Evolutionary conservation across 129 eudicot species (phyloP), one percentile per base, ranked within the genome.

Genomic region (Flaveria robusta): DNA sequence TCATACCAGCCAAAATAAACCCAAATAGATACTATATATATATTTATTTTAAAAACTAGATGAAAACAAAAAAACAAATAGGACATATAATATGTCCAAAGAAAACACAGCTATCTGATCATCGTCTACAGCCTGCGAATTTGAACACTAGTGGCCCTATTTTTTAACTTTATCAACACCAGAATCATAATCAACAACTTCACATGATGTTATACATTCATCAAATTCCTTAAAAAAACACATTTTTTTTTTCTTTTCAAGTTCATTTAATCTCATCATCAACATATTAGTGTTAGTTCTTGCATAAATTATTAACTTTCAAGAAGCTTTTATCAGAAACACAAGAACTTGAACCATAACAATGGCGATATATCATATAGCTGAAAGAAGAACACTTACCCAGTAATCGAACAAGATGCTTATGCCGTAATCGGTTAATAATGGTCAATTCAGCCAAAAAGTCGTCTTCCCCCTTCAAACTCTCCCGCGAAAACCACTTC

Each of bases 381-480:
- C 7, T 3, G 45, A 66, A 9, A 59, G 14, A n/a, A 37, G 45
- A 45, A 5, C 23, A 70, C 86, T 46, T 77, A 93, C 98, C 98
- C 14, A 90, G 87, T 77, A 93, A 83, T 64, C 86, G 84, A 72
- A 93, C 98, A 63, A 93, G 98, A 85, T 93, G 90, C 52, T 70
- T 85, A 70, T 93, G 98, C 41, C 98, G 78, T 24, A 93, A 86
- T 6, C 97, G 96, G 43, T 93, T 93, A 22, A 93, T 93, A n/a
- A 93, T 93, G 13, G 97, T 90, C 34, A 93, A 89, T 86, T 93
- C 98, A 29, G 98, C 92, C 85, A 93, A 79, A 77, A 93, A 93
- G 85, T 93, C 98, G 46, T 84, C 95, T 68, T 88, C 90, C 0
- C 98, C 96, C 51, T 93, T 86, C 9, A 93, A 79, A 39, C 86